These are phyloP conservation scores for Bromus sterilis DNA, from an alignment of 176 grass and related monocot species.

Conservation along the genomic window DNA sequence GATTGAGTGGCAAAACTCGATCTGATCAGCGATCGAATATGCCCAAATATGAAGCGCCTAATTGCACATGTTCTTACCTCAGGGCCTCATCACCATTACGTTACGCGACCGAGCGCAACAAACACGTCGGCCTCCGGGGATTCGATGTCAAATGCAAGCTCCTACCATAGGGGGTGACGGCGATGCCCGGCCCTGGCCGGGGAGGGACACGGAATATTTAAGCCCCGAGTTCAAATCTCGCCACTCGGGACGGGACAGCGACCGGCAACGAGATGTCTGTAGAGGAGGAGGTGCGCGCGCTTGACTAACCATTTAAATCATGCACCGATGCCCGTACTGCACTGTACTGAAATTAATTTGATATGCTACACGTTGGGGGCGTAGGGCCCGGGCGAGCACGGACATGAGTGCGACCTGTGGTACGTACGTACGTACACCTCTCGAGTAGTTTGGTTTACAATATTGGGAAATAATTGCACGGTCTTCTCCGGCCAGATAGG, in stretches of 20 bases:
- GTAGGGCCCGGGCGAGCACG: background rate
- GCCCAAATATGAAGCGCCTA: too few relatives aligned
- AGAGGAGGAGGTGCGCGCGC: background rate
- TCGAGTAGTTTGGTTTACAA: too few relatives aligned
- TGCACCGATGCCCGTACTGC: background rate
- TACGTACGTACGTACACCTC: background rate
- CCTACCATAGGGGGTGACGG: background rate
- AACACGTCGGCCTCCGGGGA: background rate
- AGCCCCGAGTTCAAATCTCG: background rate
- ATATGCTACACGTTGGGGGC: too few relatives aligned
- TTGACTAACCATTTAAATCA: background rate
- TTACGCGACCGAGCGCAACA: background rate
- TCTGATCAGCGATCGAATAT: too few relatives aligned
- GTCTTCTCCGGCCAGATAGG: background rate
- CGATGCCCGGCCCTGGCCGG: background rate
- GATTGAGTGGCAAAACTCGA: too few relatives aligned
- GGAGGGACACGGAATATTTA: background rate
- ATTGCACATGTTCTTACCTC: too few relatives aligned
- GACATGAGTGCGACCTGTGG: background rate
- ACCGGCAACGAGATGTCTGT: too few relatives aligned
- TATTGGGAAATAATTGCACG: background rate
- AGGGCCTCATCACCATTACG: background rate
- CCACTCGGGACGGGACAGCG: slow-evolving; percentile 13
- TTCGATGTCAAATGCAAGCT: background rate
- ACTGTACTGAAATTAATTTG: background rate